phyloP scores from a whole-genome alignment of 2,329 filamentous ascomycete species.

The Xylariaceae sp. region DNA sequence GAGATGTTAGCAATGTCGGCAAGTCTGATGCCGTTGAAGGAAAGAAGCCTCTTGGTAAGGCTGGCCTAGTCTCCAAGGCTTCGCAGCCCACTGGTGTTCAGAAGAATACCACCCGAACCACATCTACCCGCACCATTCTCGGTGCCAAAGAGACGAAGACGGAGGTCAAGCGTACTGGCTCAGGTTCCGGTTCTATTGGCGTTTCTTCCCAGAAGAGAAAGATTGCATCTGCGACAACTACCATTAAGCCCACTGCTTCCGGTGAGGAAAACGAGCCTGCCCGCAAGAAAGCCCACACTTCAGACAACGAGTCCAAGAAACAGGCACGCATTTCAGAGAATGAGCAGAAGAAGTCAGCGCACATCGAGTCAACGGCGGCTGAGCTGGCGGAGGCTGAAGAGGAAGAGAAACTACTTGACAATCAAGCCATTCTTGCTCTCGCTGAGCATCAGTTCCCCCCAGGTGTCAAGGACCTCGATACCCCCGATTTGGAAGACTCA shows the following conservation, averaged over 20 bases:
- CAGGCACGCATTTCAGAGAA: slow-evolving; percentile 41
- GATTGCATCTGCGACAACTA: slow-evolving; percentile 44
- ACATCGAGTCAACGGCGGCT: slow-evolving; percentile 28
- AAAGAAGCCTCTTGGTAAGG: slow-evolving; percentile 67
- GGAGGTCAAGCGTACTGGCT: slow-evolving; percentile 66
- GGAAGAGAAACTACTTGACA: slow-evolving; percentile 26
- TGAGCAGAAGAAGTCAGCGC: slow-evolving; percentile 42
- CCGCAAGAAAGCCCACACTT: slow-evolving; percentile 57
- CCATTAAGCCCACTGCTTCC: slow-evolving; percentile 54
- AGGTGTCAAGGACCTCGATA: slow-evolving; percentile 64
- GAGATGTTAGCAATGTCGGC: slow-evolving; percentile 91
- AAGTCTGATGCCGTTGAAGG: slow-evolving; percentile 67
- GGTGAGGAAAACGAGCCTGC: slow-evolving; percentile 63
- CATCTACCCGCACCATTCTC: slow-evolving; percentile 57
- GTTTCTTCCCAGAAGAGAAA: slow-evolving; percentile 63
- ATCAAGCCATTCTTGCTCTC: slow-evolving; percentile 19
- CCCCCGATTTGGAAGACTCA: slow-evolving; percentile 85
- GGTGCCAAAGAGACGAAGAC: slow-evolving; percentile 61
- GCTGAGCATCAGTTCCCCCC: slow-evolving; percentile 30
- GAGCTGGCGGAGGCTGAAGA: slow-evolving; percentile 31
- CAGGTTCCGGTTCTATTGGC: slow-evolving; percentile 63
- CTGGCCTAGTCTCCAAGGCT: slow-evolving; percentile 70
- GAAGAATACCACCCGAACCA: slow-evolving; percentile 55
- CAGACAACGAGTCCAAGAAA: slow-evolving; percentile 46
- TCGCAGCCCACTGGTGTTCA: slow-evolving; percentile 76